These are phyloP conservation scores for Sporobolomyces pararoseus DNA, from an alignment of 768 basidiomycete species.

Conservation along the genomic window DNA sequence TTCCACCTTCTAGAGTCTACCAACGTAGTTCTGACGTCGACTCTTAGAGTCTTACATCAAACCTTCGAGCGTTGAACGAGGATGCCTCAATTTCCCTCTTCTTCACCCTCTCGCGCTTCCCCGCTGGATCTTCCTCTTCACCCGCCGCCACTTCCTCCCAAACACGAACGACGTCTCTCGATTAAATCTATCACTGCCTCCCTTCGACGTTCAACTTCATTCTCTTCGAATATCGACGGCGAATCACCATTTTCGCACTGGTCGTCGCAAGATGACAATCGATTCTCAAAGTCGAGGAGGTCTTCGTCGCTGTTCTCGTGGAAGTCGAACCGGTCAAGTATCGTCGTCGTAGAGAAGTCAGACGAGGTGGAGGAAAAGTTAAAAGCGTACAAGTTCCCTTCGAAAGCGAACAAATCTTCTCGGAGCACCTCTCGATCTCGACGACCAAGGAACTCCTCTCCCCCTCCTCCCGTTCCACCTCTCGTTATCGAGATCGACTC, in stretches of 20 bases:
- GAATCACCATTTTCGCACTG: neutral
- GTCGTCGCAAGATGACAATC: too few relatives aligned
- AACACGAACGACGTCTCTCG: constrained; percentile 8
- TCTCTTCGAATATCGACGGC: neutral
- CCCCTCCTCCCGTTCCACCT: neutral
- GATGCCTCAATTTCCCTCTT: too few relatives aligned
- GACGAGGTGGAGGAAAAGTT: neutral
- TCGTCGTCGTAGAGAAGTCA: neutral
- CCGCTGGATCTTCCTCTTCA: neutral
- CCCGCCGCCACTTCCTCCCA: neutral
- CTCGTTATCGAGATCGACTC: constrained; percentile 11
- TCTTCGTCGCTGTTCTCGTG: constrained; percentile 5
- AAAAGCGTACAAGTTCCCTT: too few relatives aligned
- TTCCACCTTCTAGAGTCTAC: too few relatives aligned
- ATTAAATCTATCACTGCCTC: constrained; percentile 10
- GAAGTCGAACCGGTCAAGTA: neutral
- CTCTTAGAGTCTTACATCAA: too few relatives aligned
- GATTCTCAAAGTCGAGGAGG: neutral
- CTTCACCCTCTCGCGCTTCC: neutral
- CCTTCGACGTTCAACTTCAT: neutral
- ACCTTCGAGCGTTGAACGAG: too few relatives aligned
- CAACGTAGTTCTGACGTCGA: too few relatives aligned
- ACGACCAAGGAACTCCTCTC: neutral
- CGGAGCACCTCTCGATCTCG: neutral
- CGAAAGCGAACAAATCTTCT: neutral